Conservation (phyloP, 176 grass and related monocot genomes). For the Oryza meridionalis region DNA sequence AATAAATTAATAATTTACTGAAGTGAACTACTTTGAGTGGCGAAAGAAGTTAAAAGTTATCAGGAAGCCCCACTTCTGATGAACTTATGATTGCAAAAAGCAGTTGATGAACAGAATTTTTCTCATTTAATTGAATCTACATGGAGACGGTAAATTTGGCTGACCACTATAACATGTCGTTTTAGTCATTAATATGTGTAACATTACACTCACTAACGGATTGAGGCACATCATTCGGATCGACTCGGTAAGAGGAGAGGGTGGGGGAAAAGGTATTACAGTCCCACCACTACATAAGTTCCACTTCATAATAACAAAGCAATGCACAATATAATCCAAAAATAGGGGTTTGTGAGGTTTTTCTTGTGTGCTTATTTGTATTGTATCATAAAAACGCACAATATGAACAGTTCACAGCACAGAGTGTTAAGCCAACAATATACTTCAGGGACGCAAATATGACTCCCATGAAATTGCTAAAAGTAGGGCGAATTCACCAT, state of each 20-base stretch:
- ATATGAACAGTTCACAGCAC: neutral
- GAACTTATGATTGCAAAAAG: neutral
- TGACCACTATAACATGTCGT: neutral
- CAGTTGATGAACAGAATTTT: neutral
- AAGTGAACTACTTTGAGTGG: slow-evolving; percentile 9
- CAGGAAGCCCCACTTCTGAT: neutral
- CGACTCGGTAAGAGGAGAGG: neutral
- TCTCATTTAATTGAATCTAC: neutral
- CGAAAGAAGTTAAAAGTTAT: slow-evolving; percentile 6
- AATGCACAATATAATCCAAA: neutral
- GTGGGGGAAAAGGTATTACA: neutral
- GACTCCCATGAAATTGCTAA: neutral
- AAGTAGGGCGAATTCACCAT: slow-evolving; percentile 4
- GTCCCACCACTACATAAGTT: neutral
- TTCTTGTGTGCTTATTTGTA: neutral
- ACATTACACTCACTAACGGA: neutral
- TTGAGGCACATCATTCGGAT: neutral
- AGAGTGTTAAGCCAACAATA: neutral
- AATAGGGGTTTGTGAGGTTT: neutral
- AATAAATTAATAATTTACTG: neutral
- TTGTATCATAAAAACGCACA: neutral
- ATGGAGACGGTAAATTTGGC: neutral
- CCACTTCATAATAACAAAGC: neutral
- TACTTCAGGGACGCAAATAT: neutral
- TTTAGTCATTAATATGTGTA: neutral